These are phyloP conservation scores for Citrus reticulata DNA, from an alignment of 345 rosid species.

Conservation along the genomic window DNA sequence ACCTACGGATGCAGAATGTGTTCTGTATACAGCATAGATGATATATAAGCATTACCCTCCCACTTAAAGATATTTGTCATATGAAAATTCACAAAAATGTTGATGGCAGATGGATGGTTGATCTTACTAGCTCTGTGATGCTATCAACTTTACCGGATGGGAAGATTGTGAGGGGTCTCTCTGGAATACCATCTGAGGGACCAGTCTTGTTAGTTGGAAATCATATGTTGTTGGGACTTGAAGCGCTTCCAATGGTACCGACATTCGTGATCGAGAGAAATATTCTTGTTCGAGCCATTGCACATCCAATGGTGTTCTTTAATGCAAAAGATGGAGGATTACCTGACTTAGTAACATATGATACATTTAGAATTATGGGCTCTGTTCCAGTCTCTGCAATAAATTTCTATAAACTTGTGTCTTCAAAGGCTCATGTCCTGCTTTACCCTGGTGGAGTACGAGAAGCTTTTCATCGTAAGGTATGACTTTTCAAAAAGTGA, in stretches of 20 bases:
- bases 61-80: too few relatives aligned
- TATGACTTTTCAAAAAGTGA: neutral
- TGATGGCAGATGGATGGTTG: neutral
- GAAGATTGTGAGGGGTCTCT: slow-evolving; percentile 45
- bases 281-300: slow-evolving; percentile 41
- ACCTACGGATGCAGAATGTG: neutral
- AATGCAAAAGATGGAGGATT: slow-evolving; percentile 7
- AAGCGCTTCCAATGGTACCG: slow-evolving; percentile 22
- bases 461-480: slow-evolving; percentile 73
- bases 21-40: too few relatives aligned
- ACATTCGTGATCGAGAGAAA: slow-evolving; percentile 32
- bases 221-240: slow-evolving; percentile 50
- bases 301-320: slow-evolving; percentile 42
- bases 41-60: too few relatives aligned
- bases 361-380: slow-evolving; percentile 53
- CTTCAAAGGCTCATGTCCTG: slow-evolving; percentile 57
- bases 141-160: slow-evolving; percentile 49
- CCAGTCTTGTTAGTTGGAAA: slow-evolving; percentile 53
- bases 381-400: slow-evolving; percentile 58
- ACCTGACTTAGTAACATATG: slow-evolving; percentile 18
- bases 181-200: slow-evolving; percentile 53
- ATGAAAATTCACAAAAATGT: neutral
- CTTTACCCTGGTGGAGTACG: slow-evolving; percentile 77
- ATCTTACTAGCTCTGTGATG: slow-evolving; percentile 29
- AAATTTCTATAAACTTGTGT: slow-evolving; percentile 57